Percentiles rank a stretch among this genome's conserved stretches.
Conservation (phyloP, 2,329 filamentous ascomycete genomes). For the Diaporthe sp. region DNA sequence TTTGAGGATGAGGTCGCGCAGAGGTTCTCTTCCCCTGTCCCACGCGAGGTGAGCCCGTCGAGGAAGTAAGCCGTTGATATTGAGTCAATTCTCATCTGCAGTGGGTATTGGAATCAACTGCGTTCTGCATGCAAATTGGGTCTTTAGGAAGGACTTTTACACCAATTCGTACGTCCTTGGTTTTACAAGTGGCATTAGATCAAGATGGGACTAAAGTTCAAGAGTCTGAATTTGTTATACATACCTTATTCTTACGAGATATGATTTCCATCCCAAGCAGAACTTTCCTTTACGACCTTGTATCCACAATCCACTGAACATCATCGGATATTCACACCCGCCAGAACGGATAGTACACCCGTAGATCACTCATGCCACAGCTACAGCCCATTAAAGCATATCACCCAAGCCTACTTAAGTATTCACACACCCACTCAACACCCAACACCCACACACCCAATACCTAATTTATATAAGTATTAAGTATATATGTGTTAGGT, state of each 20-base stretch:
- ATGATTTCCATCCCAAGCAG: neutral
- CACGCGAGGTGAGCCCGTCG: neutral
- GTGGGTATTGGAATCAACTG: too few relatives aligned
- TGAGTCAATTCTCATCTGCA: neutral
- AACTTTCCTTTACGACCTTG: neutral
- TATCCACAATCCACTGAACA: neutral
- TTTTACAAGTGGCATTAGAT: neutral
- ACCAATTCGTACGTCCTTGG: neutral
- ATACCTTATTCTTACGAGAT: neutral
- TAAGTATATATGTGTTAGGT: too few relatives aligned
- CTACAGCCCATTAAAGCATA: too few relatives aligned
- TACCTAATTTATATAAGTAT: too few relatives aligned
- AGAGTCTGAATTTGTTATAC: neutral
- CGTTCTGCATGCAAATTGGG: neutral
- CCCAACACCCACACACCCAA: too few relatives aligned
- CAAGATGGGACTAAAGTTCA: neutral
- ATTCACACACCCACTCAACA: too few relatives aligned
- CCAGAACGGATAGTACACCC: too few relatives aligned
- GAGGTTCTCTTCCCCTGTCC: constrained; percentile 13
- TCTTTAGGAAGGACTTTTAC: neutral
- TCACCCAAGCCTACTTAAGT: too few relatives aligned
- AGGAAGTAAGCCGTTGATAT: neutral
- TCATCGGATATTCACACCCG: neutral
- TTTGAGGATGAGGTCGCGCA: neutral
- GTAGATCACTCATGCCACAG: too few relatives aligned